Evolutionary conservation across 306 rosid genomes (phyloP).

Genomic region (Betula pendula): DNA sequence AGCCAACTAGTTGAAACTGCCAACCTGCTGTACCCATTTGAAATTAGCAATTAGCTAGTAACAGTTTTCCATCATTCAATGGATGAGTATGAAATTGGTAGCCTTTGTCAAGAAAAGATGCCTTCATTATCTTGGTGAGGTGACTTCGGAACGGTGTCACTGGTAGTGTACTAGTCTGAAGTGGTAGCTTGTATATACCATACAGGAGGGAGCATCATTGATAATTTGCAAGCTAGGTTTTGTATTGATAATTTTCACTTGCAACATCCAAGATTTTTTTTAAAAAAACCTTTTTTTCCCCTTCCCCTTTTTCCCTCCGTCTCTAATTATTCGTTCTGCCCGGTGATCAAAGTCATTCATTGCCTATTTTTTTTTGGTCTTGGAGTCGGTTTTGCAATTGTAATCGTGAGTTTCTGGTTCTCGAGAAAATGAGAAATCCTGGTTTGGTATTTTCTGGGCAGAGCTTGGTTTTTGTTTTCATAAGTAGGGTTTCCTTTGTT

Average conservation of each 20-base stretch:
- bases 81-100: constrained; percentile 4
- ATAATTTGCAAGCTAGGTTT: background rate
- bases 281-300: background rate
- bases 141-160: background rate
- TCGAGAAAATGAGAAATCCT: background rate
- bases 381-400: constrained; percentile 17
- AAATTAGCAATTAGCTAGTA: background rate
- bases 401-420: constrained; percentile 7
- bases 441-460: background rate
- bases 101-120: background rate
- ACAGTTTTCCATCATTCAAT: background rate
- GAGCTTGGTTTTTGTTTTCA: background rate
- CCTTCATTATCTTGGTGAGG: background rate
- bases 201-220: background rate
- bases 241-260: background rate
- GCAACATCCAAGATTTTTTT: background rate
- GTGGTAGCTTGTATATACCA: constrained; percentile 7
- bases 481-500: background rate
- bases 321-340: background rate
- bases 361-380: background rate
- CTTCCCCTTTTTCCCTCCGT: background rate
- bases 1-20: constrained; percentile 64
- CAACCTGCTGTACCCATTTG: background rate
- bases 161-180: background rate
- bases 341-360: background rate